Percentiles rank a stretch among this genome's conserved stretches.
These are phyloP conservation scores for Nicotiana noctiflora DNA, from an alignment of 257 asterid genomes.

Conservation along the genomic window DNA sequence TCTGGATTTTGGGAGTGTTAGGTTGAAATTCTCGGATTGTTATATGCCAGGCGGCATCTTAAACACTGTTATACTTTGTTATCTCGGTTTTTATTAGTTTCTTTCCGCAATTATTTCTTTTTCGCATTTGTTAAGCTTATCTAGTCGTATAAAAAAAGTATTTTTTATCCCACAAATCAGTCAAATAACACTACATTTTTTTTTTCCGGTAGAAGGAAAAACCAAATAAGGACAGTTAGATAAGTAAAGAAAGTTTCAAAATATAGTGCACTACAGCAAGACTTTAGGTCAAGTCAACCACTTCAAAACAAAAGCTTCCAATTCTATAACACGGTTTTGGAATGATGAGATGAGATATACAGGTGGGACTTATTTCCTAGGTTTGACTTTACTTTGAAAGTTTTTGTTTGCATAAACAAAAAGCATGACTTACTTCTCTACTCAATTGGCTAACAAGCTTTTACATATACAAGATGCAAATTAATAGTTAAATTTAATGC, in stretches of 20 bases:
- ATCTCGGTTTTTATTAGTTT: too few species aligned
- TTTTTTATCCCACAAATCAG: too few species aligned
- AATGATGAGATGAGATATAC: neutral
- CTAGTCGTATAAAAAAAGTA: too few species aligned
- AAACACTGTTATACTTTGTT: too few species aligned
- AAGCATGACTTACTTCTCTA: neutral
- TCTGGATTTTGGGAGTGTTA: too few species aligned
- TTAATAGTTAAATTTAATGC: neutral
- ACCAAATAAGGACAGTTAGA: neutral
- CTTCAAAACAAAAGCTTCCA: neutral
- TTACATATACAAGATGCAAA: neutral
- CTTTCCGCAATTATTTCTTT: too few species aligned
- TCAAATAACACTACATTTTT: too few species aligned
- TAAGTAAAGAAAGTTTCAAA: neutral
- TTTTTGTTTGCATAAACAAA: neutral
- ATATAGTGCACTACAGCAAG: neutral
- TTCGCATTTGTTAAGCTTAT: too few species aligned
- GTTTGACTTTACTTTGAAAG: neutral
- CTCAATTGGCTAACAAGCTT: neutral
- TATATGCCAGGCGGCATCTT: too few species aligned
- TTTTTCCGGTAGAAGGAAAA: too few species aligned
- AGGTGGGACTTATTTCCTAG: neutral
- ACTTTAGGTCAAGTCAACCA: conserved; percentile 5
- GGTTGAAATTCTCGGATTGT: too few species aligned
- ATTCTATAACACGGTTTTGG: conserved; percentile 3